Evolutionary conservation across 2,329 filamentous ascomycete species (phyloP).

Genomic region (Cercospora citrullina): DNA sequence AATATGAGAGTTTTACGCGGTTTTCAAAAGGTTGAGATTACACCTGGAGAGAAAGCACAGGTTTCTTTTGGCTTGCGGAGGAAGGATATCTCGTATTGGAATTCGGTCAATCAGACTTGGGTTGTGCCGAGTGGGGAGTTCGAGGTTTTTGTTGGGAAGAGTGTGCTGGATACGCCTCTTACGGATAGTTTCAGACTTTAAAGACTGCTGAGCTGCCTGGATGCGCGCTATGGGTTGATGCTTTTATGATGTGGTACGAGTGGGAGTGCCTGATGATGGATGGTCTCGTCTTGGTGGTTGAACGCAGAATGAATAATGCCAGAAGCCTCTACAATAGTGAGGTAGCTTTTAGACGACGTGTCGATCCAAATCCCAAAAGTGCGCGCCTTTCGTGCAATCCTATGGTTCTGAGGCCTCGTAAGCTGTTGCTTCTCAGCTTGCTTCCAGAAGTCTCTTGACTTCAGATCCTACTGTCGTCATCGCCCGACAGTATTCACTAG

Average conservation of each 20-base stretch:
- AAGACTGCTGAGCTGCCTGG: background rate
- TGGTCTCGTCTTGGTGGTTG: background rate
- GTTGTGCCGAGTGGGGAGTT: conserved; percentile 48
- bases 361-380: background rate
- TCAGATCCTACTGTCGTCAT: conserved; percentile 15
- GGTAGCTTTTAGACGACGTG: background rate
- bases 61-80: conserved; percentile 43
- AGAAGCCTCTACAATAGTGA: background rate
- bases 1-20: conserved; percentile 37
- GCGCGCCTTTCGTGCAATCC: background rate
- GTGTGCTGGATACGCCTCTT: conserved; percentile 39
- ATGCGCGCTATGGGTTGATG: conserved; percentile 8
- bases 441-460: conserved; percentile 5
- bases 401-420: background rate
- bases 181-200: conserved; percentile 25
- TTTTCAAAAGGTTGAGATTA: conserved; percentile 37
- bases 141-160: conserved; percentile 49
- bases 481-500: conserved; percentile 10
- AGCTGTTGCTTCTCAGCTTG: background rate
- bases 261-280: background rate
- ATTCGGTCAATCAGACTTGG: conserved; percentile 52
- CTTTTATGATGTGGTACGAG: background rate
- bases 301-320: background rate
- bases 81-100: conserved; percentile 54
- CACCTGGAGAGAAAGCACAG: conserved; percentile 34